Percentiles rank a stretch among this genome's conserved stretches.
Evolutionary conservation across 2,329 filamentous ascomycete genomes (phyloP).

Genomic region (Didymella segeticola): DNA sequence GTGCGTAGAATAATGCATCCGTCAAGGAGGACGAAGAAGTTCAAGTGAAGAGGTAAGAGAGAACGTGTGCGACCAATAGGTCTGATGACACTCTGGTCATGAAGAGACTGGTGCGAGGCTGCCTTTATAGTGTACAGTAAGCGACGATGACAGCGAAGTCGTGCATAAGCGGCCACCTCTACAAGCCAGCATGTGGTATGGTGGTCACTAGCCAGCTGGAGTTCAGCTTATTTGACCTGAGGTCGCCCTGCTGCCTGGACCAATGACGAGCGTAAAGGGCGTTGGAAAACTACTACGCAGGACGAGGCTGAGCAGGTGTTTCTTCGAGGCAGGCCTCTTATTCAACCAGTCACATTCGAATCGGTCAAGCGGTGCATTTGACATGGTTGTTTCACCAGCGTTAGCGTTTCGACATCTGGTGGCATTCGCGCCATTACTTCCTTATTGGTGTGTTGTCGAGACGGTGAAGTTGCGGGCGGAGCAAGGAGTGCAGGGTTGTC

Average conservation of each 20-base stretch:
- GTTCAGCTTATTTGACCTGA: conserved; percentile 3
- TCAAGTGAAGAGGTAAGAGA: not conserved
- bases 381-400: not conserved
- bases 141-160: conserved; percentile 2
- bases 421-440: not conserved
- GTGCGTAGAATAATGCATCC: not conserved
- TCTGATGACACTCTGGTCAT: not conserved
- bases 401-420: not conserved
- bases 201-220: not conserved
- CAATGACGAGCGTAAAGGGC: conserved; percentile 1
- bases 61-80: not conserved
- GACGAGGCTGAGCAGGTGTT: not conserved
- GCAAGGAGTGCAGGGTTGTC: not conserved
- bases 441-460: not conserved
- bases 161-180: conserved; percentile 4
- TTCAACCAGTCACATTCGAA: not conserved
- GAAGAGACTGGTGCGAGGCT: not conserved
- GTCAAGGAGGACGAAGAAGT: not conserved
- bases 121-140: conserved; percentile 7
- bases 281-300: not conserved
- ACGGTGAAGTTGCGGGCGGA: not conserved
- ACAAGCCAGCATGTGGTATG: not conserved
- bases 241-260: conserved; percentile 2
- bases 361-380: not conserved
- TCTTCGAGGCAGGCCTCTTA: not conserved